Conservation (phyloP, 108 stramenopile species). For the Bacterosira constricta region DNA sequence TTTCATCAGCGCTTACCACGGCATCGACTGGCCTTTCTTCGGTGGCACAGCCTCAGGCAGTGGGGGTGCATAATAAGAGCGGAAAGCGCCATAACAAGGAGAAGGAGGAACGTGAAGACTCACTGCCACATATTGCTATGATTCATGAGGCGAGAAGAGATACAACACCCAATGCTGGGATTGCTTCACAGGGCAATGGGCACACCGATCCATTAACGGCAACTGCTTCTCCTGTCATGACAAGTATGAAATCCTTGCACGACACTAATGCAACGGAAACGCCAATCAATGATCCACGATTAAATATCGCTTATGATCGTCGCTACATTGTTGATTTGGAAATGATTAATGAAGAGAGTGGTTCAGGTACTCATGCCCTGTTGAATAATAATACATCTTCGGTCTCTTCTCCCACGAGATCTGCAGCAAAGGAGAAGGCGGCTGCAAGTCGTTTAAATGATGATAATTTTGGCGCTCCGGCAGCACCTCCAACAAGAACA, state of each 20-base stretch:
- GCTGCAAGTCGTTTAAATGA: neutral
- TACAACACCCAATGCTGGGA: too few relatives aligned
- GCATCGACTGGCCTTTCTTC: neutral
- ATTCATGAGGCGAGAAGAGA: too few relatives aligned
- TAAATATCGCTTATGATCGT: neutral
- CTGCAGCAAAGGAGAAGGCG: neutral
- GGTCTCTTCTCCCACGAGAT: too few relatives aligned
- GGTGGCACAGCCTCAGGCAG: too few relatives aligned
- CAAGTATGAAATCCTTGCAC: neutral
- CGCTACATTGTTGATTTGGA: slow-evolving; percentile 35
- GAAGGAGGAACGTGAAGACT: slow-evolving; percentile 23
- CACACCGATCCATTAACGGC: neutral
- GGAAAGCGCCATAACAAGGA: slow-evolving; percentile 9
- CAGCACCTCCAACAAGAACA: neutral
- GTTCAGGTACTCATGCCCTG: neutral
- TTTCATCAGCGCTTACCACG: slow-evolving; percentile 12
- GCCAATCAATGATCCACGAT: neutral
- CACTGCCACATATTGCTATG: neutral
- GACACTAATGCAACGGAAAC: too few relatives aligned
- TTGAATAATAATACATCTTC: neutral
- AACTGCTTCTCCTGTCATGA: neutral
- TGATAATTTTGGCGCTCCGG: neutral
- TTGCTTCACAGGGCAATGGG: too few relatives aligned
- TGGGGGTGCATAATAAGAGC: too few relatives aligned
- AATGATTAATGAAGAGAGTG: slow-evolving; percentile 32